Conservation (phyloP, 352 stramenopile genomes). For the Phytophthora crassamura region DNA sequence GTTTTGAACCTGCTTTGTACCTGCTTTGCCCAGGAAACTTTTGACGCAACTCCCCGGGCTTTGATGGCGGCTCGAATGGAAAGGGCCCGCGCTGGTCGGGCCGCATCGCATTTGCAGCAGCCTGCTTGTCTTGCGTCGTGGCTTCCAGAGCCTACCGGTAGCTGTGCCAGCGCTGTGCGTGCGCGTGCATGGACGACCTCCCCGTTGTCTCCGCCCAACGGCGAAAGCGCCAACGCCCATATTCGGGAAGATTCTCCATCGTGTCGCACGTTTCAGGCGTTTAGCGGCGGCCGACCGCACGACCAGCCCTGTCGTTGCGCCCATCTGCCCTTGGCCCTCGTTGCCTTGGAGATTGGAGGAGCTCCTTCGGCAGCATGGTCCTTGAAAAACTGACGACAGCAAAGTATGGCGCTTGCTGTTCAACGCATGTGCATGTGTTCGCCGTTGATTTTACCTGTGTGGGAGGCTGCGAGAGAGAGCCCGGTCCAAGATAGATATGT, state of each 20-base stretch:
- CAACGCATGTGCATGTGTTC: slow-evolving; percentile 23
- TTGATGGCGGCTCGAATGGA: slow-evolving; percentile 9
- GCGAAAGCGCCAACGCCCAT: too few species aligned
- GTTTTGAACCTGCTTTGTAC: not conserved
- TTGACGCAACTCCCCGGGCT: slow-evolving; percentile 19
- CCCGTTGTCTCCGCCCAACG: too few species aligned
- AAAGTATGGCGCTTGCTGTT: slow-evolving; percentile 30
- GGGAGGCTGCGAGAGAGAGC: slow-evolving; percentile 45
- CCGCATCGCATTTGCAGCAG: too few species aligned
- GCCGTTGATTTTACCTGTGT: slow-evolving; percentile 38
- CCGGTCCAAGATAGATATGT: slow-evolving; percentile 24
- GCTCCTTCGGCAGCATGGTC: slow-evolving; percentile 2
- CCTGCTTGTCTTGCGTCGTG: too few species aligned
- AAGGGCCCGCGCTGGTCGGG: not conserved
- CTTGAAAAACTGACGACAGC: slow-evolving; percentile 42
- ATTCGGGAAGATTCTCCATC: not conserved
- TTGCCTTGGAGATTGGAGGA: slow-evolving; percentile 8
- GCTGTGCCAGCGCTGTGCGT: too few species aligned
- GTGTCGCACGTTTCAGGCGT: slow-evolving; percentile 33
- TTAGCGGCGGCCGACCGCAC: not conserved
- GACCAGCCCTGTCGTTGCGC: slow-evolving; percentile 26
- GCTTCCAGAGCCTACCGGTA: too few species aligned
- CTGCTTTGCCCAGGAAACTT: slow-evolving; percentile 15
- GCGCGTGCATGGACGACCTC: too few species aligned
- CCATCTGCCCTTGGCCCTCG: slow-evolving; percentile 29